Evolutionary conservation across 2,329 filamentous ascomycete species (phyloP), one percentile per base, ranked within the genome.

Genomic region (Aspergillus sp.): DNA sequence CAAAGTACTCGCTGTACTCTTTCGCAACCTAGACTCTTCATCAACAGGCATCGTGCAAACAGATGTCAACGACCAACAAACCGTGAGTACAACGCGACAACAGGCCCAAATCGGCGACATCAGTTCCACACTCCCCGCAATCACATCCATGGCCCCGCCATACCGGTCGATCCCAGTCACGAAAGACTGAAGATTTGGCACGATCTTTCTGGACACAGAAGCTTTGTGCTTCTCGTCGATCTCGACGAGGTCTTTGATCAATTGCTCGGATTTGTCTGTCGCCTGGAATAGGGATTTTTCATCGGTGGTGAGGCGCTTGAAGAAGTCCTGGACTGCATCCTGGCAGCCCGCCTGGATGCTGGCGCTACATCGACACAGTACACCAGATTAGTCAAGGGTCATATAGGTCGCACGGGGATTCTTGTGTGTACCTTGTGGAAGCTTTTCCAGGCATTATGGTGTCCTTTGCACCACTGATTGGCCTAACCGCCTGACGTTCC

Each of bases 81-180:
- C 34, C 34, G 5, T 30, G 17, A 38, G 43, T 3, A 56, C 43
- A 6, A 56, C 54, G 3, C 43, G n/a, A 41, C 45, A 56, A 19
- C 43, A 30, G 22, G 41, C 43, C 54, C 54, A 56, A 11, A 48
- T 48, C 3, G 43, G 54, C 5, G 41, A 46, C 54, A 56, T 56
- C 54, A 56, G 19, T 9, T 41, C 47, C 15, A 56, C 54, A 8
- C 41, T 46, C 22, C 41, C 41, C 5, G 22, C 41, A 13, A 56
- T 22, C 38, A n/a, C 48, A n/a, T 31, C 25, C 13, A 51, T 15
- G 1, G 48, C 48, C 4, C 48, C 48, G 1, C 11, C 28, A 41
- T 41, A 41, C 34, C 34, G 34, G 34, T 41, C 34, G 15, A 41
- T 11, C 11, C 34, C 34, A 11, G 34, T 41, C 34, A 41, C 34